Percentiles rank a stretch among this genome's conserved stretches.
phyloP scores from a whole-genome alignment of 768 basidiomycete species.

The Tylopilus felleus region DNA sequence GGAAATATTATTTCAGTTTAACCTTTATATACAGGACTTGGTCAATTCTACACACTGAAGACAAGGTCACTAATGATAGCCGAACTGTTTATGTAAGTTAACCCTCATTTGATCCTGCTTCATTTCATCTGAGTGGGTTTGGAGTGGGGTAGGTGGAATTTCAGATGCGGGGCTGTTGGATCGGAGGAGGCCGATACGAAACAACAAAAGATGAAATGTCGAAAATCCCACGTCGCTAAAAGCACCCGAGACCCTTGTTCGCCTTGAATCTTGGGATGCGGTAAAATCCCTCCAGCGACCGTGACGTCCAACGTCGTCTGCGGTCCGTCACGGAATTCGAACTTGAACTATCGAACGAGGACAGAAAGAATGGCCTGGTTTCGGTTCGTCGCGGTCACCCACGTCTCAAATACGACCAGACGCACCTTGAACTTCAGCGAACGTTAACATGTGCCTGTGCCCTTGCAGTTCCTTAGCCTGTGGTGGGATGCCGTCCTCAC shows the following conservation, averaged over 20 bases:
- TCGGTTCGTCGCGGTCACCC: background rate
- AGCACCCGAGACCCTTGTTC: conserved; percentile 15
- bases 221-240: background rate
- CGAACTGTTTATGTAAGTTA: no score
- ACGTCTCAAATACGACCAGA: background rate
- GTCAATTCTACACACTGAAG: no score
- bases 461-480: conserved; percentile 35
- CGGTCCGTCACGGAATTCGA: conserved; percentile 35
- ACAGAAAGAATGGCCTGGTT: conserved; percentile 11
- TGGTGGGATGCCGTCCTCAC: conserved; percentile 23
- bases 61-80: no score
- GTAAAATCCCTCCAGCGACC: conserved; percentile 30
- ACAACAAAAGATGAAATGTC: no score
- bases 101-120: no score
- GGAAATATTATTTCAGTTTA: no score
- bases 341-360: conserved; percentile 38
- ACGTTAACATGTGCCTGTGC: conserved; percentile 27
- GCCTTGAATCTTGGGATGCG: conserved; percentile 33
- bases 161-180: no score
- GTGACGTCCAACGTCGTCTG: conserved; percentile 28
- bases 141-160: no score
- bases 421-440: conserved; percentile 16
- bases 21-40: no score
- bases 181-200: no score
- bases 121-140: no score